Conservation (phyloP, 306 rosid species). For the Casuarina cunninghamiana region DNA sequence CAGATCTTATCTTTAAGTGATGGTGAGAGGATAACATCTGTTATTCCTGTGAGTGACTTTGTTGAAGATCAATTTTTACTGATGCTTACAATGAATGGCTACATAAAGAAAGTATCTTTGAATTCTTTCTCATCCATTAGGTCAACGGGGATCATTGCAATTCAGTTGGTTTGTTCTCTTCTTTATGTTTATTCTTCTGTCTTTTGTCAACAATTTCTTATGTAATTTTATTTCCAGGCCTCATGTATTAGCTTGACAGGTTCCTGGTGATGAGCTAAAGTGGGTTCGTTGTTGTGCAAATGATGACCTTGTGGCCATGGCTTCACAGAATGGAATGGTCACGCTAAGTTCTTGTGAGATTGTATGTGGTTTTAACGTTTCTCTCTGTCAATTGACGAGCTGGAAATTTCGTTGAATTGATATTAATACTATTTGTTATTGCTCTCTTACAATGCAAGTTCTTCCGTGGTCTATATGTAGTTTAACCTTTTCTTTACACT, state of each 20-base stretch:
- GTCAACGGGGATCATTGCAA: constrained; percentile 92
- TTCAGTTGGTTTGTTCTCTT: constrained; percentile 83
- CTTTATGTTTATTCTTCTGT: constrained; percentile 25
- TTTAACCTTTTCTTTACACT: too few species aligned
- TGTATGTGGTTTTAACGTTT: constrained; percentile 46
- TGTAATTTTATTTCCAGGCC: constrained; percentile 22
- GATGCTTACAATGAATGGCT: constrained; percentile 95
- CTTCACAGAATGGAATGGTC: constrained; percentile 94
- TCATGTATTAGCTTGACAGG: constrained; percentile 52
- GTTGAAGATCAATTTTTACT: constrained; percentile 75
- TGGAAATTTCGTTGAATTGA: background rate
- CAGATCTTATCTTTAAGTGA: constrained; percentile 92
- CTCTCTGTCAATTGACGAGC: background rate
- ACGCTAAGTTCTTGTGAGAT: constrained; percentile 68
- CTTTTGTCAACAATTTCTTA: constrained; percentile 15
- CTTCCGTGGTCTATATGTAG: too few species aligned
- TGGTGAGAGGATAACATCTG: constrained; percentile 92
- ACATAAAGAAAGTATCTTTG: constrained; percentile 90
- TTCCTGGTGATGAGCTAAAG: constrained; percentile 91
- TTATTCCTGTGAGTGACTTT: constrained; percentile 92
- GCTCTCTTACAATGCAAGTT: too few species aligned
- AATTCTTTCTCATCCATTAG: constrained; percentile 89
- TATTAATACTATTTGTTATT: too few species aligned
- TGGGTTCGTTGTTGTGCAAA: constrained; percentile 96
- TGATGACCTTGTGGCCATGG: constrained; percentile 93